A percentile compares a stretch with the other conserved stretches of the same genome.
Evolutionary conservation across 106 monocot species (phyloP).

Genomic region (Allium fistulosum): DNA sequence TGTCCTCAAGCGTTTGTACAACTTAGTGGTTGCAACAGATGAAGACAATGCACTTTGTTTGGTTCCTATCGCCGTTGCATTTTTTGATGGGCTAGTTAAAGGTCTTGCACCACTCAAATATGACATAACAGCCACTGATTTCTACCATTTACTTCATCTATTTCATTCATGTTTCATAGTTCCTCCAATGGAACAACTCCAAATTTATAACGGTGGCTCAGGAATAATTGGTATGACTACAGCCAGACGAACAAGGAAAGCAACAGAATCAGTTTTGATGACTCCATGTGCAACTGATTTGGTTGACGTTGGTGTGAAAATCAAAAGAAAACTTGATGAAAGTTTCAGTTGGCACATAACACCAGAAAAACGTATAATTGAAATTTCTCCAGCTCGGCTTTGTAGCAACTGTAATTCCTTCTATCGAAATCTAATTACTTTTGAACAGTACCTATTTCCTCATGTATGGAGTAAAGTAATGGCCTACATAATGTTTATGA

Average conservation of each 20-base stretch:
- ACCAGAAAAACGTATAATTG: neutral
- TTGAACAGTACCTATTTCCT: constrained; percentile 1
- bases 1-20: constrained; percentile 4
- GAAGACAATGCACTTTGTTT: neutral
- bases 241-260: too few species aligned
- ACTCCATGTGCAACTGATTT: constrained; percentile 7
- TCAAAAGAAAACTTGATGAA: neutral
- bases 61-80: neutral
- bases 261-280: constrained; percentile 4
- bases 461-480: constrained; percentile 26
- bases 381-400: constrained; percentile 1
- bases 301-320: neutral
- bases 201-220: neutral
- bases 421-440: constrained; percentile 1
- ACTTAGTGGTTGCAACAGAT: neutral
- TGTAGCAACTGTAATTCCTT: constrained; percentile 5
- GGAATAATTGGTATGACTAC: too few species aligned
- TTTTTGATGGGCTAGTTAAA: neutral
- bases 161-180: constrained; percentile 7
- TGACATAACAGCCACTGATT: neutral
- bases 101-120: neutral
- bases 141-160: constrained; percentile 10
- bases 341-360: constrained; percentile 8
- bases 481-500: constrained; percentile 28
- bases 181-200: neutral